Evolutionary conservation across 23 red algal species (phyloP), one percentile per base, ranked within the genome.

Genomic region (Chondrus crispus): DNA sequence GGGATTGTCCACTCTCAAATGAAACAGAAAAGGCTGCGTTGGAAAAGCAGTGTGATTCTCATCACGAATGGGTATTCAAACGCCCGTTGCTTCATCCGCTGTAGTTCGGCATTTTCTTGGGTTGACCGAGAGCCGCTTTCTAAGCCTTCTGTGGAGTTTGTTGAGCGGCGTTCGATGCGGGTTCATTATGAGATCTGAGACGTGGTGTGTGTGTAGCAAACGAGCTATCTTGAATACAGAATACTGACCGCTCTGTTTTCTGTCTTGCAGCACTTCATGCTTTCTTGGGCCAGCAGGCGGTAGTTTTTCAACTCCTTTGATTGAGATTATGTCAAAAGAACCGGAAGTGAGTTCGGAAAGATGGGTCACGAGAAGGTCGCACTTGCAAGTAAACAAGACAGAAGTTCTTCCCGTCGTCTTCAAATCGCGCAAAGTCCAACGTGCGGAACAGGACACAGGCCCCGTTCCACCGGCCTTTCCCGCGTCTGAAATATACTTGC

Each of bases 101-200:
- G n/a, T n/a, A 32, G 60, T n/a, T 66, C 60, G 60, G 60, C 18
- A 66, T 66, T n/a, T n/a, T n/a, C n/a, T n/a, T n/a, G n/a, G n/a
- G n/a, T n/a, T n/a, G n/a, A n/a, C n/a, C n/a, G n/a, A n/a, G 35
- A n/a, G 58, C 58, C 58, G 58, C 58, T 4, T 18, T 66, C 60
- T 32, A 66, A 12, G 60, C 60, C 60, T 66, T 66, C 35, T n/a
- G 60, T 12, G 26, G 60, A 66, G 60, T 32, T 32, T 66, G 26
- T 22, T 66, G 16, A n/a, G 14, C 9, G 60, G 35, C 35, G 60
- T 66, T 75, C 87, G 48, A 8, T 90, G 87, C 87, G 50, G 87
- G 49, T 74, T 80, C 47, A 90, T 90, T 90, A 90, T 90, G 87
- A 90, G 87, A 90, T 41, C 87, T 90, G 87, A 90, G 72, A 81